Conservation (phyloP, 805 yeast genomes). For the Groenewaldozyma salmanticensis region DNA sequence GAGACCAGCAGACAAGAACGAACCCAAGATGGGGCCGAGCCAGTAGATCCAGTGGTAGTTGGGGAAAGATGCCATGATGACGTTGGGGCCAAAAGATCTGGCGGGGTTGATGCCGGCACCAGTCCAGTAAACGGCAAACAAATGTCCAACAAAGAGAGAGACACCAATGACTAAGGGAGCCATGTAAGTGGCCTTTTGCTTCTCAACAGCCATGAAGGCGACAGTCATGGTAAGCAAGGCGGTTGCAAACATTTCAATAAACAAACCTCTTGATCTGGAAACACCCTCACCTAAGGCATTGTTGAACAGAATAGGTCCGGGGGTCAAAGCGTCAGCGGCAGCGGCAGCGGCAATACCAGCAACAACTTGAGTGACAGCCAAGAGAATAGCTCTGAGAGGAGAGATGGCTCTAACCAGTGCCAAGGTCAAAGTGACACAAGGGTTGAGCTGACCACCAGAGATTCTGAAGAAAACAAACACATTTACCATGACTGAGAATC, state of each 20-base stretch:
- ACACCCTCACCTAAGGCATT: constrained; percentile 64
- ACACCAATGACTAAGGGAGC: constrained; percentile 82
- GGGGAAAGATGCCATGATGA: constrained; percentile 68
- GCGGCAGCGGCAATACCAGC: constrained; percentile 93
- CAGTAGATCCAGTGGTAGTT: constrained; percentile 85
- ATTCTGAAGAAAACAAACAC: constrained; percentile 62
- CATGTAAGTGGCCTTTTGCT: constrained; percentile 60
- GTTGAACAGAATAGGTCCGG: constrained; percentile 64
- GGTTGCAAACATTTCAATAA: constrained; percentile 76
- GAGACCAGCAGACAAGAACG: constrained; percentile 53
- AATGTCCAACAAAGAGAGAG: constrained; percentile 71
- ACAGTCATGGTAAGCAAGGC: constrained; percentile 66
- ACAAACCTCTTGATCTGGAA: constrained; percentile 65
- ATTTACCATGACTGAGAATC: constrained; percentile 70
- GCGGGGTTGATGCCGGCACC: constrained; percentile 94
- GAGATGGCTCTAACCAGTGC: constrained; percentile 65
- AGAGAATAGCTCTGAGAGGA: constrained; percentile 57
- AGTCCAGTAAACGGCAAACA: constrained; percentile 71
- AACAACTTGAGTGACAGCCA: constrained; percentile 59
- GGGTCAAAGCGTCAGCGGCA: constrained; percentile 77
- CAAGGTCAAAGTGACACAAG: constrained; percentile 72
- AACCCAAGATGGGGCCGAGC: constrained; percentile 78
- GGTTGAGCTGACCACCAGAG: constrained; percentile 86
- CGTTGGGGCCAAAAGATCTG: constrained; percentile 74
- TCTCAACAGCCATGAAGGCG: constrained; percentile 74